phyloP scores from a whole-genome alignment of 2,329 filamentous ascomycete genomes.

The Pseudogymnoascus sp. region DNA sequence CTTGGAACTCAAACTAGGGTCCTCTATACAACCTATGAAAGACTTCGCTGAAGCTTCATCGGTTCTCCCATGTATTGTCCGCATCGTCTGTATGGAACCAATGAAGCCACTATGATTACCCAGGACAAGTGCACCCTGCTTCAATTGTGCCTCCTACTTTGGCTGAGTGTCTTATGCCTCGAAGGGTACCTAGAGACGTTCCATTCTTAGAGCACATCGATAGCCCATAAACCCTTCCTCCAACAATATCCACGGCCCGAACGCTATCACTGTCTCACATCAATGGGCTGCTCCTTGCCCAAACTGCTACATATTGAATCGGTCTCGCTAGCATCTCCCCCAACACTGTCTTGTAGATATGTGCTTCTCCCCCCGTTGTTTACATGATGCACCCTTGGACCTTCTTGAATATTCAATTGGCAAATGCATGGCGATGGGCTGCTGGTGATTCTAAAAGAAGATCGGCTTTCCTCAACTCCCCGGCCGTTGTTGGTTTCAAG shows the following conservation, averaged over 20 bases:
- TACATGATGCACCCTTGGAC: slow-evolving; percentile 4
- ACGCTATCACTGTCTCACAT: not conserved
- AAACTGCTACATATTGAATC: not conserved
- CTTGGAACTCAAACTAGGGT: no score
- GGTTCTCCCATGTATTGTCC: no score
- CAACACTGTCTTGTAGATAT: slow-evolving; percentile 4
- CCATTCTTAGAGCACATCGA: not conserved
- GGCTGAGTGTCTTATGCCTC: not conserved
- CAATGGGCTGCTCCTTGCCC: not conserved
- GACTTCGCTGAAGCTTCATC: no score
- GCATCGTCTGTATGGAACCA: no score
- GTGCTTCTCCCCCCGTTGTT: slow-evolving; percentile 9
- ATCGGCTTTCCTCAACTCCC: not conserved
- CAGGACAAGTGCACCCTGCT: no score
- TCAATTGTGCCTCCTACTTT: no score
- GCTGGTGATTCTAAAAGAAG: not conserved
- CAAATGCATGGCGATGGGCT: not conserved
- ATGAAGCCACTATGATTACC: no score
- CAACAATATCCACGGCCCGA: slow-evolving; percentile 1
- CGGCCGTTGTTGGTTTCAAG: not conserved
- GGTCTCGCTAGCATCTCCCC: not conserved
- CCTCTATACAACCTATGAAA: no score
- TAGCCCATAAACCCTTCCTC: not conserved
- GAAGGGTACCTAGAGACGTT: not conserved
- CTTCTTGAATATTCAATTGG: not conserved